A percentile compares a stretch with the other conserved stretches of the same genome.
These are phyloP conservation scores for Vigna angularis DNA, from an alignment of 306 rosid genomes.

Conservation along the genomic window DNA sequence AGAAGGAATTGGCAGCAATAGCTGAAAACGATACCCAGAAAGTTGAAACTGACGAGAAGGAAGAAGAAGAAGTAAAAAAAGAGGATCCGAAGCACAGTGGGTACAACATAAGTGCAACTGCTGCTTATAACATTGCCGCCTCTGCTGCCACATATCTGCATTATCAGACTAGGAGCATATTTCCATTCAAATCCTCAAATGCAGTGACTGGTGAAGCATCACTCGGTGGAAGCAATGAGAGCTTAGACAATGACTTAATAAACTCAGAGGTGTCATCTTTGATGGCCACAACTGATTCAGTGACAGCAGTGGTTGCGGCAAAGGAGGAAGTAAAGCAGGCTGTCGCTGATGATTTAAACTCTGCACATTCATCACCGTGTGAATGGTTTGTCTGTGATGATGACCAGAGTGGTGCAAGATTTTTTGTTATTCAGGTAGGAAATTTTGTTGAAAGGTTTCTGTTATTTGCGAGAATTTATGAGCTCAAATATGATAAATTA, in stretches of 20 bases:
- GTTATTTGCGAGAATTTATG: not conserved
- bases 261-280: slow-evolving; percentile 77
- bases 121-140: slow-evolving; percentile 83
- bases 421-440: slow-evolving; percentile 82
- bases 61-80: slow-evolving; percentile 48
- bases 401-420: slow-evolving; percentile 70
- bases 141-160: slow-evolving; percentile 93
- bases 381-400: slow-evolving; percentile 95
- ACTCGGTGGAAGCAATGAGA: slow-evolving; percentile 46
- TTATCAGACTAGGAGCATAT: slow-evolving; percentile 69
- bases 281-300: slow-evolving; percentile 89
- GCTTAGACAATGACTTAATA: slow-evolving; percentile 45
- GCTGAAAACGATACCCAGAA: slow-evolving; percentile 59
- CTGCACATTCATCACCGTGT: slow-evolving; percentile 80
- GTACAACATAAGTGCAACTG: slow-evolving; percentile 62
- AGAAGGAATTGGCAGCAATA: slow-evolving; percentile 63
- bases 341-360: slow-evolving; percentile 88
- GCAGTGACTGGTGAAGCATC: slow-evolving; percentile 46
- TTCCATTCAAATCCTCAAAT: slow-evolving; percentile 77
- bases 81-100: slow-evolving; percentile 50
- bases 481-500: slow-evolving; percentile 10
- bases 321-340: slow-evolving; percentile 98
- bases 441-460: slow-evolving; percentile 4
- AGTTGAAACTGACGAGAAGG: slow-evolving; percentile 43
- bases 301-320: slow-evolving; percentile 96